Conservation (phyloP, 768 basidiomycete genomes). For the Agaricus blazei region DNA sequence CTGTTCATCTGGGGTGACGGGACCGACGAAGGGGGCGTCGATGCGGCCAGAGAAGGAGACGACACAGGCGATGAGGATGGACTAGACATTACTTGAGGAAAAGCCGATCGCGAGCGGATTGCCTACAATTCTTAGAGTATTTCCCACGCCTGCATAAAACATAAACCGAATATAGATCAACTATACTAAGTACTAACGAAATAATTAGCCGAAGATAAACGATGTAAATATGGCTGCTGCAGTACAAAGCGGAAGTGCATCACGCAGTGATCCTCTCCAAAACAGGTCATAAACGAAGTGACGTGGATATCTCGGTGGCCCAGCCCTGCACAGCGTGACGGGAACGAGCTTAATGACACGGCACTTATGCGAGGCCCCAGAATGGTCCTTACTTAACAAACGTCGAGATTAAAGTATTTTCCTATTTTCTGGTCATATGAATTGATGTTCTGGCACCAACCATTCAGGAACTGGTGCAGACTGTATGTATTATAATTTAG, state of each 20-base stretch:
- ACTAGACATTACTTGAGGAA: conserved; percentile 7
- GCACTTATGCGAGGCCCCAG: neutral
- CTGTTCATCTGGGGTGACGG: conserved; percentile 56
- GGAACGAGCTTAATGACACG: neutral
- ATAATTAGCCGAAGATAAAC: neutral
- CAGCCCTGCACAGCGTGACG: too few relatives aligned
- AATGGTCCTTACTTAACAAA: neutral
- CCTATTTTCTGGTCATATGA: conserved; percentile 46
- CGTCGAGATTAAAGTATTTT: conserved; percentile 62
- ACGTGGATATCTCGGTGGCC: neutral
- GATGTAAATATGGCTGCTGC: neutral
- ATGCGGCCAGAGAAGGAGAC: conserved; percentile 34
- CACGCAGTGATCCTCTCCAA: neutral
- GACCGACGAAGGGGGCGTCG: conserved; percentile 49
- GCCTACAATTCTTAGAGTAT: neutral
- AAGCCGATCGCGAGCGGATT: neutral
- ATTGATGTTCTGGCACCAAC: conserved; percentile 60
- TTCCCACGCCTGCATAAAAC: conserved; percentile 2
- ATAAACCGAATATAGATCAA: conserved; percentile 6
- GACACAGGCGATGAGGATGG: conserved; percentile 27
- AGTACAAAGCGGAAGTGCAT: neutral
- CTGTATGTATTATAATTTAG: conserved; percentile 26
- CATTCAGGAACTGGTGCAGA: conserved; percentile 66
- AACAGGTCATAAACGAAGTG: neutral
- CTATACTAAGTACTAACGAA: neutral